A percentile compares a stretch with the other conserved stretches of the same genome.
phyloP scores from a whole-genome alignment of 1,284 basidiomycete species.

The Heterobasidion annosum region DNA sequence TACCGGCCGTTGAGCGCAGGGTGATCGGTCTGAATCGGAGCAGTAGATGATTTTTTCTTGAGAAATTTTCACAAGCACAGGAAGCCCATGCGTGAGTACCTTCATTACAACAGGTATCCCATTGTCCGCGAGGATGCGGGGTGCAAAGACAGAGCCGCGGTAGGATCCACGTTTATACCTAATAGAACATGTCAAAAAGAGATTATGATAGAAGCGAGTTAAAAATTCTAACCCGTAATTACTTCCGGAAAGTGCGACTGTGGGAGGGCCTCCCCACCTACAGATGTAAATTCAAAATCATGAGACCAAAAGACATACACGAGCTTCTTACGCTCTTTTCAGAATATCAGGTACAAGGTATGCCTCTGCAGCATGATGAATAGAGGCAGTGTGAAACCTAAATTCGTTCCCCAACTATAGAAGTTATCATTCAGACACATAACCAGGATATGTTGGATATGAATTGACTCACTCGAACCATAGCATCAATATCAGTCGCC shows the following conservation, averaged over 20 bases:
- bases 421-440: not conserved
- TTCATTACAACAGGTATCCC: slow-evolving; percentile 75
- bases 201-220: slow-evolving; percentile 33
- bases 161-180: slow-evolving; percentile 80
- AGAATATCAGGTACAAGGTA: slow-evolving; percentile 78
- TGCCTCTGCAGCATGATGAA: slow-evolving; percentile 84
- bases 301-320: not conserved
- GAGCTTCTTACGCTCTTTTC: slow-evolving; percentile 47
- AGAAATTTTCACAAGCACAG: slow-evolving; percentile 53
- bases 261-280: slow-evolving; percentile 40
- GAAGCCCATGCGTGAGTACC: slow-evolving; percentile 24
- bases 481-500: slow-evolving; percentile 71
- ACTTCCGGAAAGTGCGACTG: slow-evolving; percentile 74
- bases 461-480: slow-evolving; percentile 48
- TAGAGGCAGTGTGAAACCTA: slow-evolving; percentile 70
- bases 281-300: slow-evolving; percentile 6
- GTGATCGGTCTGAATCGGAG: slow-evolving; percentile 53
- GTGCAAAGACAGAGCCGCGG: slow-evolving; percentile 79
- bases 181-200: slow-evolving; percentile 72
- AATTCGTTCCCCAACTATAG: slow-evolving; percentile 67
- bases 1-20: slow-evolving; percentile 72
- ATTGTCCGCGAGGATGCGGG: slow-evolving; percentile 69
- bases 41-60: slow-evolving; percentile 31
- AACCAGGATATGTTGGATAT: not conserved
- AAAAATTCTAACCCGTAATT: slow-evolving; percentile 31